These are phyloP conservation scores for Colletotrichum plurivorum DNA, from an alignment of 2,329 filamentous ascomycete species.

Conservation along the genomic window DNA sequence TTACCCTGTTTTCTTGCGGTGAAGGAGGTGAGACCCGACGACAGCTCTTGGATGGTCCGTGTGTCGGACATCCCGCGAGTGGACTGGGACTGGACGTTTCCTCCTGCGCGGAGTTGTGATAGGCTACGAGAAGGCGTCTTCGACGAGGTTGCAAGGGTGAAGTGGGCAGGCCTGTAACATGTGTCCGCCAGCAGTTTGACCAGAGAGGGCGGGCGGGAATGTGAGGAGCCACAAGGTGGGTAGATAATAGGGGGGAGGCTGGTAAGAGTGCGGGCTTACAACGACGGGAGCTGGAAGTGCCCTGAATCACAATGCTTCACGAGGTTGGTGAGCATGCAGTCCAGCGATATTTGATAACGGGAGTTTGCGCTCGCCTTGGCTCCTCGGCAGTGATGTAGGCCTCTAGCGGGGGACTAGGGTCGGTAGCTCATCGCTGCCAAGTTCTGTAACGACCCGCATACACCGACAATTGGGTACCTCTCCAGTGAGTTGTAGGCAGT, in stretches of 20 bases:
- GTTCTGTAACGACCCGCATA: no score
- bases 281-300: background rate
- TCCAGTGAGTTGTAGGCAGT: no score
- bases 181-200: slow-evolving; percentile 17
- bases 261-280: no score
- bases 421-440: no score
- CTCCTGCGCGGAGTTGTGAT: slow-evolving; percentile 22
- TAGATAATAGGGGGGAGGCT: background rate
- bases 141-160: slow-evolving; percentile 20
- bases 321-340: no score
- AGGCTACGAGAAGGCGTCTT: slow-evolving; percentile 10
- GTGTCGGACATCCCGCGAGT: slow-evolving; percentile 31
- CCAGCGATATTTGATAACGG: no score
- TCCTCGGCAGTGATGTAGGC: no score
- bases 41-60: slow-evolving; percentile 32
- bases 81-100: slow-evolving; percentile 17
- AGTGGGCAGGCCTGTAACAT: slow-evolving; percentile 25
- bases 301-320: background rate
- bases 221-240: slow-evolving; percentile 11
- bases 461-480: no score
- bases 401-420: no score
- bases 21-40: slow-evolving; percentile 35
- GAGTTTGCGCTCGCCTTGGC: no score
- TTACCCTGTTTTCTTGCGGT: slow-evolving; percentile 28
- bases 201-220: background rate